phyloP scores from a whole-genome alignment of 1,139 yeast genomes.

The Blastobotrys raffinosifermentans region DNA sequence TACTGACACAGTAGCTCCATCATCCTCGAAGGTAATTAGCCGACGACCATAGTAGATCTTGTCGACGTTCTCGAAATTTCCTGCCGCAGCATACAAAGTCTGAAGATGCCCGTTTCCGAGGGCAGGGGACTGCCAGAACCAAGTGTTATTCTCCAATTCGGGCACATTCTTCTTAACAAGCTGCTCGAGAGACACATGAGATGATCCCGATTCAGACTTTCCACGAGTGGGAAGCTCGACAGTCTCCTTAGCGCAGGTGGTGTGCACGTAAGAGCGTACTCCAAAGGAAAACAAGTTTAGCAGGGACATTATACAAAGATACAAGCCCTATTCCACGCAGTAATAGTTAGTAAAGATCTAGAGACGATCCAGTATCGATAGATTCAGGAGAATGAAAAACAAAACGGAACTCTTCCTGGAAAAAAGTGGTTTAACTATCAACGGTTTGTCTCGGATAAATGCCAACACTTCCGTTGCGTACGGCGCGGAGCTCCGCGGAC shows the following conservation, averaged over 20 bases:
- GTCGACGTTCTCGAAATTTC: constrained; percentile 47
- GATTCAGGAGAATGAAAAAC: too few relatives aligned
- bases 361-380: too few relatives aligned
- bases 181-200: constrained; percentile 33
- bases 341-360: neutral
- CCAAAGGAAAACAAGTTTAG: constrained; percentile 8
- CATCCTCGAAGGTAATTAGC: constrained; percentile 49
- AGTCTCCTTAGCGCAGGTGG: constrained; percentile 15
- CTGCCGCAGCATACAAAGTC: constrained; percentile 58
- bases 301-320: constrained; percentile 3
- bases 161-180: constrained; percentile 42
- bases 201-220: constrained; percentile 13
- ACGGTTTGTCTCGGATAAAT: too few relatives aligned
- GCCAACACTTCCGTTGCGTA: too few relatives aligned
- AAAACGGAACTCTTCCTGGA: too few relatives aligned
- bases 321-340: neutral
- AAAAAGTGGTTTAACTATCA: too few relatives aligned
- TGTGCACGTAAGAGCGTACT: constrained; percentile 14
- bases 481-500: neutral
- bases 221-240: constrained; percentile 34
- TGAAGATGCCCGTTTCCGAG: constrained; percentile 72
- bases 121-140: constrained; percentile 55
- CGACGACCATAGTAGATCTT: constrained; percentile 74
- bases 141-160: constrained; percentile 40
- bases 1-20: constrained; percentile 62